Evolutionary conservation across 2,329 filamentous ascomycete genomes (phyloP), one percentile per base, ranked within the genome.

Genomic region (Cordyceps farinosa): DNA sequence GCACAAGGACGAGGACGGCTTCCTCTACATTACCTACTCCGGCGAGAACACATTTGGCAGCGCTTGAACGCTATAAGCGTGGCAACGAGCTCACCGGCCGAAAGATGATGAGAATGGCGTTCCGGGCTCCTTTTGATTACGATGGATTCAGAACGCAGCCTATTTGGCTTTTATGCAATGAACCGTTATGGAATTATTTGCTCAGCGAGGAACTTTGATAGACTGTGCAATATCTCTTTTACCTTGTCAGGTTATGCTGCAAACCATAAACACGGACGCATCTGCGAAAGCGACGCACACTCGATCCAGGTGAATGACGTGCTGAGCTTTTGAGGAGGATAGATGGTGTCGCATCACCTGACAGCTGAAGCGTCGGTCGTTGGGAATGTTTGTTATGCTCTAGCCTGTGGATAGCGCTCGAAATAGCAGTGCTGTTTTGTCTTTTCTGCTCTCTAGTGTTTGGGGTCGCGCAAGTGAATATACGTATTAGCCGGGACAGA

Each of bases 1-100:
- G 80, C 95, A 99, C 87, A 98, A 99, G 84, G 87, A 89, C 69
- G 85, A 89, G 76, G 87, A 90, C 72, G 86, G 86, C 57, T 97
- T 98, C 84, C 85, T 99, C 65, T 99, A 99, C 84, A 99, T 99
- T 82, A 98, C 94, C 72, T 97, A 97, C 85, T 98, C 94, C 57
- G 95, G 95, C 80, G 95, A 98, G 87, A 99, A 98, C 85, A 99
- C 95, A 62, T 99, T 99, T 75, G 95, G 95, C 74, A 65, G 60
- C 44, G 53, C 44, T 36, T 64, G 52, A 64, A 44, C 8, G 40
- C 29, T 27, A 15, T 17, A 15, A 30, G 42, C 15, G 40, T 17
- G n/a, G 13, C 48, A 32, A 38, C 40, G 32, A 63, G 62, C 40
- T 48, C 40, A 30, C n/a, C 8, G 3, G 45, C 54, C 32, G 32